phyloP scores from a whole-genome alignment of 2,329 filamentous ascomycete species.

The Periconia macrospinosa region DNA sequence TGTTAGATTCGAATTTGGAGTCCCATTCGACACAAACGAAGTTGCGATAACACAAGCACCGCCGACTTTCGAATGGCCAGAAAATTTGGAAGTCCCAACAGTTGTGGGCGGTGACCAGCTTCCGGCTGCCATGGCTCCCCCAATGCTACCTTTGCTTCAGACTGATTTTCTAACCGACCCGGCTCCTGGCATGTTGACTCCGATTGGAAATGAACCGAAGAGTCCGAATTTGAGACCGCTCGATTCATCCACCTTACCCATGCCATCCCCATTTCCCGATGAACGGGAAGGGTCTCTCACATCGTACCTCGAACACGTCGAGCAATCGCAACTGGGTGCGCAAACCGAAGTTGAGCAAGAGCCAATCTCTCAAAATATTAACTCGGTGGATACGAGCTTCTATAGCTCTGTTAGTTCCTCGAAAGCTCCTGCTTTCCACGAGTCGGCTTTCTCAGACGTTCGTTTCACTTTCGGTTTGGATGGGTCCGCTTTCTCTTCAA shows the following conservation, averaged over 20 bases:
- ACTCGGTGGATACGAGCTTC: constrained; percentile 36
- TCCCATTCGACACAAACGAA: neutral
- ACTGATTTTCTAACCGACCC: constrained; percentile 17
- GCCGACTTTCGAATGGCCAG: constrained; percentile 4
- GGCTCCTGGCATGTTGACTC: constrained; percentile 26
- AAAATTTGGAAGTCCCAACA: constrained; percentile 2
- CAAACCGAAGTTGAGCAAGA: constrained; percentile 20
- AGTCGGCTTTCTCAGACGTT: constrained; percentile 39
- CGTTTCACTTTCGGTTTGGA: constrained; percentile 41
- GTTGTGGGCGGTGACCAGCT: constrained; percentile 5
- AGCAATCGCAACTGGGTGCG: constrained; percentile 2
- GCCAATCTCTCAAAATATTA: neutral
- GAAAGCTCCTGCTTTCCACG: constrained; percentile 27
- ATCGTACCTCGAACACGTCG: constrained; percentile 32
- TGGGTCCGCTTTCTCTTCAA: constrained; percentile 24
- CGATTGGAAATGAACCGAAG: constrained; percentile 35
- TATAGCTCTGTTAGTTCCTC: constrained; percentile 36
- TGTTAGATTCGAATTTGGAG: neutral
- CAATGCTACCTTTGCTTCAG: constrained; percentile 25
- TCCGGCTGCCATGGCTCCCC: constrained; percentile 35
- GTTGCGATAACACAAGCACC: neutral
- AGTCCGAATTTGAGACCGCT: constrained; percentile 38
- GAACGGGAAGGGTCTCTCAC: constrained; percentile 20
- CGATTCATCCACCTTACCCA: constrained; percentile 39
- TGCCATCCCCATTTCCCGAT: constrained; percentile 43